Evolutionary conservation across 192 early-diverging fungal genomes (phyloP), one percentile per base, ranked within the genome.

Genomic region (Oehlia diaphana): DNA sequence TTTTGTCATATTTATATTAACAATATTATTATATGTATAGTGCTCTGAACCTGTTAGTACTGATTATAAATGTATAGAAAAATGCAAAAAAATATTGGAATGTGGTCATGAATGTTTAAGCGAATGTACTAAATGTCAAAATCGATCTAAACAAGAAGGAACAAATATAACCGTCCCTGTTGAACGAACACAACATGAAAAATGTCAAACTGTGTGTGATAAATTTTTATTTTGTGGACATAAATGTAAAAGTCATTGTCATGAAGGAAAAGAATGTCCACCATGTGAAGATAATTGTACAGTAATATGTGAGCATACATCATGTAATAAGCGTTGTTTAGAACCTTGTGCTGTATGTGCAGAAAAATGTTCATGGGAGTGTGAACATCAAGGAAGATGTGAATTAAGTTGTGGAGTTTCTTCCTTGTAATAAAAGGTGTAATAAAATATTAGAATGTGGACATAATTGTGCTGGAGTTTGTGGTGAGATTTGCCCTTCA

Each of bases 351-450:
- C 79, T 12, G 83, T 84, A 12, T 91, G 90, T 80, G 68, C 84
- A 39, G 80, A 84, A 61, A 42, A 6, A 1, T 91, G 90, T 64
- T 65, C 65, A 2, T 91, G 90, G 90, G n/a, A 61, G 2, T 91
- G 90, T 68, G 42, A 81, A 21, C 90, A 91, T 74, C 65, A 85
- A 64, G 87, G 85, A 0, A 14, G 26, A 3, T 91, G 90, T 80
- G 26, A 50, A 1, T 74, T 89, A 64, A 82, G 82, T 13, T 91
- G 90, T 47, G 90, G 89, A 35, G 85, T 82, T 9, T 88, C 90
- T 13, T 92, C 91, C 91, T 3, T 92, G 91, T 63, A 85, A 89
- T 77, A 13, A 77, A 31, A 79, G 87, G 33, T 92, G 91, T 70
- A 67, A 72, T 1, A 84, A 84, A 44, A 26, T 2, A 35, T 74